Conservation (phyloP, 345 rosid genomes). For the Arabidopsis suecica region DNA sequence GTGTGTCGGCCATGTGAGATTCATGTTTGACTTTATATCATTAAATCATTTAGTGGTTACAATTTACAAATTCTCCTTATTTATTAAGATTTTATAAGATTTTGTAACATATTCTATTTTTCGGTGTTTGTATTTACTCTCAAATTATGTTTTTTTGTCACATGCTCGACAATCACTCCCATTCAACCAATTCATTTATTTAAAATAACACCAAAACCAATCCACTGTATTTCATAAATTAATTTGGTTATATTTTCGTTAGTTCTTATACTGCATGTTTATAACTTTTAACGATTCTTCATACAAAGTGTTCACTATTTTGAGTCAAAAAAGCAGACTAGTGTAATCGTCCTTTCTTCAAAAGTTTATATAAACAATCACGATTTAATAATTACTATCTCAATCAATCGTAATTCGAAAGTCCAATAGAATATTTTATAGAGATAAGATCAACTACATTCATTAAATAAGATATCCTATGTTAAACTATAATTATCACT, state of each 20-base stretch:
- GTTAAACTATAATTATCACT: conserved; percentile 28
- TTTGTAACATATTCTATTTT: conserved; percentile 24
- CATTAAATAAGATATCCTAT: conserved; percentile 35
- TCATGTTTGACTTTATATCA: conserved; percentile 45
- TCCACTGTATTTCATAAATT: not conserved
- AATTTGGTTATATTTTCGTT: conserved; percentile 1
- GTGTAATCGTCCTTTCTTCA: conserved; percentile 17
- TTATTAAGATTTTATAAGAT: conserved; percentile 20
- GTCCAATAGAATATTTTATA: conserved; percentile 40
- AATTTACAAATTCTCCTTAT: conserved; percentile 15
- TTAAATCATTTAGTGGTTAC: conserved; percentile 29
- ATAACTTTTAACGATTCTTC: conserved; percentile 23
- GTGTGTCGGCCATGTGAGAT: conserved; percentile 66
- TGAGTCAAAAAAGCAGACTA: conserved; percentile 33
- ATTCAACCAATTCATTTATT: conserved; percentile 10
- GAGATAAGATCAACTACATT: conserved; percentile 34
- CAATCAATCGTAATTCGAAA: conserved; percentile 38
- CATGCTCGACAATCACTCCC: conserved; percentile 37
- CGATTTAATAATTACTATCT: conserved; percentile 38
- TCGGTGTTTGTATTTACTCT: conserved; percentile 26
- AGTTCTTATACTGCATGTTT: not conserved
- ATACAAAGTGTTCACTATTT: conserved; percentile 5
- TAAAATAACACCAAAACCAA: conserved; percentile 4
- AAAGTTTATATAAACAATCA: conserved; percentile 37
- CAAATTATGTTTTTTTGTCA: conserved; percentile 22